phyloP scores from a whole-genome alignment of 129 eudicot genomes.

The Flaveria sonorensis region DNA sequence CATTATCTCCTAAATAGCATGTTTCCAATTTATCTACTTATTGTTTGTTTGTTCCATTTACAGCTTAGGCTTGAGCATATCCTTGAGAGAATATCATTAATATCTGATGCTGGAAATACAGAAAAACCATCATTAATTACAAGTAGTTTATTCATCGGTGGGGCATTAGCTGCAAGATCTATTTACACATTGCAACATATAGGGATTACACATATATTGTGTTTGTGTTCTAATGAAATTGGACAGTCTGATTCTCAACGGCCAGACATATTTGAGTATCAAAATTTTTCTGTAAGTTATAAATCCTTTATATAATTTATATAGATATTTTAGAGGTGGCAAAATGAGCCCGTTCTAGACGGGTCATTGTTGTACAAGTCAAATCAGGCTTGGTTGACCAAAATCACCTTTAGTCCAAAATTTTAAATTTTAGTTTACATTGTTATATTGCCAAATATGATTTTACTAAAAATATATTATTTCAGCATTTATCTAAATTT shows the following conservation, averaged over 20 bases:
- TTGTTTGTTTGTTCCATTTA: slow-evolving; percentile 24
- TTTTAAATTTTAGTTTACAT: neutral
- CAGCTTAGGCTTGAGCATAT: slow-evolving; percentile 98
- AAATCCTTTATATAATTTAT: neutral
- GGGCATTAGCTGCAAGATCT: slow-evolving; percentile 98
- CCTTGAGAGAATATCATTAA: slow-evolving; percentile 87
- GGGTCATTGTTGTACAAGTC: neutral
- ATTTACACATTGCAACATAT: slow-evolving; percentile 80
- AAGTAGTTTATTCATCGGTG: slow-evolving; percentile 71
- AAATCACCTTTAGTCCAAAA: neutral
- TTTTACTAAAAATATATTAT: neutral
- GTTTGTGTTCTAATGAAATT: slow-evolving; percentile 92
- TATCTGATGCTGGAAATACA: slow-evolving; percentile 94
- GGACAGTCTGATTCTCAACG: slow-evolving; percentile 94
- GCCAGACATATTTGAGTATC: slow-evolving; percentile 74
- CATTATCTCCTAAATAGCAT: neutral
- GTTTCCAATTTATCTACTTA: slow-evolving; percentile 3
- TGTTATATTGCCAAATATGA: neutral
- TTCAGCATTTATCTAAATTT: neutral
- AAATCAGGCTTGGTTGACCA: neutral
- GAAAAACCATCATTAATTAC: slow-evolving; percentile 78
- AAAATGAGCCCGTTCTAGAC: neutral
- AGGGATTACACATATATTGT: slow-evolving; percentile 86
- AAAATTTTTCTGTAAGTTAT: slow-evolving; percentile 73
- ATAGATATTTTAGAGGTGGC: neutral